Conservation (phyloP, 192 early-diverging fungal species). For the Geranomyces michiganensis region DNA sequence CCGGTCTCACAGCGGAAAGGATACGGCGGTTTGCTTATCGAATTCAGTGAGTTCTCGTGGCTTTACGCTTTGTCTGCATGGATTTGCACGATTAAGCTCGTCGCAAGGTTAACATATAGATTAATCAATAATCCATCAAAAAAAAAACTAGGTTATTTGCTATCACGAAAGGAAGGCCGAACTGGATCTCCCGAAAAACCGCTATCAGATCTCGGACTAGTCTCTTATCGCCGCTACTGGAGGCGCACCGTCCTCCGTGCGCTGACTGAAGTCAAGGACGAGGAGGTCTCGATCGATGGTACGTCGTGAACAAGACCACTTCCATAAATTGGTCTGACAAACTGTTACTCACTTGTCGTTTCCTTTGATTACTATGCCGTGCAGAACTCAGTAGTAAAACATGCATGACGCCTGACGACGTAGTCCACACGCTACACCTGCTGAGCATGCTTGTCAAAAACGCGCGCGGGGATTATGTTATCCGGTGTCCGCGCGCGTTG, state of each 20-base stretch:
- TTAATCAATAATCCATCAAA: too few species aligned
- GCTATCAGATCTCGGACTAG: slow-evolving; percentile 81
- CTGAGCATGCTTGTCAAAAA: slow-evolving; percentile 50
- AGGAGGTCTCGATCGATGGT: slow-evolving; percentile 18
- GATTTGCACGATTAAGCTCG: too few species aligned
- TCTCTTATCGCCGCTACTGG: slow-evolving; percentile 89
- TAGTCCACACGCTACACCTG: slow-evolving; percentile 44
- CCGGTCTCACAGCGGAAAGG: slow-evolving; percentile 90
- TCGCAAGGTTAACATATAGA: too few species aligned
- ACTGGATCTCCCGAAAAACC: slow-evolving; percentile 92
- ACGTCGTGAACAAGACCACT: too few species aligned
- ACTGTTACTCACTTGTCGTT: too few species aligned
- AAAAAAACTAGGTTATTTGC: slow-evolving; percentile 80
- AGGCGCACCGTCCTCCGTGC: slow-evolving; percentile 43
- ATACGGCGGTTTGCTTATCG: slow-evolving; percentile 91
- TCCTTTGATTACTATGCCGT: too few species aligned
- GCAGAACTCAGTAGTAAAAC: slow-evolving; percentile 25
- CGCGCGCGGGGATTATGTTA: slow-evolving; percentile 43
- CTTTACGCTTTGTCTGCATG: background rate
- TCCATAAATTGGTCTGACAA: too few species aligned
- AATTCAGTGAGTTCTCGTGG: slow-evolving; percentile 78
- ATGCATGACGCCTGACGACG: slow-evolving; percentile 52
- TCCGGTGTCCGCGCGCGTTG: slow-evolving; percentile 35
- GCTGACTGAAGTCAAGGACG: slow-evolving; percentile 6
- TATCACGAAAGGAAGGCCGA: slow-evolving; percentile 75